These are phyloP conservation scores for Chrysophaeum taylorii DNA, from an alignment of 352 stramenopile genomes.

Conservation along the genomic window DNA sequence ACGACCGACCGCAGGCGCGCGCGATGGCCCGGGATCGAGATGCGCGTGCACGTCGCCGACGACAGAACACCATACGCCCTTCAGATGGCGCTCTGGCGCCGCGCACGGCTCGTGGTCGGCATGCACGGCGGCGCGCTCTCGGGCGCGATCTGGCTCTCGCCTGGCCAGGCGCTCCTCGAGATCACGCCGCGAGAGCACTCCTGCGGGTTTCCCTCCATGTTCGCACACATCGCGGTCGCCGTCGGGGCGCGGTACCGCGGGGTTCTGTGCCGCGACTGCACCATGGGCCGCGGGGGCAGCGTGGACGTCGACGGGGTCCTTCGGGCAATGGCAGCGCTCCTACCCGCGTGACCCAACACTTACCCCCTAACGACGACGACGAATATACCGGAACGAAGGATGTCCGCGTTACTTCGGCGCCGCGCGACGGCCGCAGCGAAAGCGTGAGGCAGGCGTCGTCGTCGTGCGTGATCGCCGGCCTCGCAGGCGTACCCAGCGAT, in stretches of 20 bases:
- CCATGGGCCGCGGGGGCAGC: background rate
- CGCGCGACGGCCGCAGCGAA: no score
- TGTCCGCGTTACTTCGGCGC: no score
- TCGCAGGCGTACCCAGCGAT: no score
- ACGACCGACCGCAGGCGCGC: background rate
- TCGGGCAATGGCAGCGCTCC: background rate
- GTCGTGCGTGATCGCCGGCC: no score
- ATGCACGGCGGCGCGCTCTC: conserved; percentile 20
- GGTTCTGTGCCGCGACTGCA: background rate
- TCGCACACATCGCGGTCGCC: background rate
- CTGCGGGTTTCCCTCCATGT: background rate
- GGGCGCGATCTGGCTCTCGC: conserved; percentile 11
- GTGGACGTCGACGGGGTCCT: background rate
- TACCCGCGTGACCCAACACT: no score
- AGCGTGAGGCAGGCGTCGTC: no score
- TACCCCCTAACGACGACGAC: no score
- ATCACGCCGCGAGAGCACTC: conserved; percentile 6
- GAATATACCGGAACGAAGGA: no score
- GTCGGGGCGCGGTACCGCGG: background rate
- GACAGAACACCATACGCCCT: background rate
- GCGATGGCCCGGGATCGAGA: background rate
- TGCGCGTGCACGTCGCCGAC: background rate
- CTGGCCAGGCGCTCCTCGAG: conserved; percentile 20
- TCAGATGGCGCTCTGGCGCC: conserved; percentile 19
- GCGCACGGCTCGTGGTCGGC: conserved; percentile 10